Evolutionary conservation across 495 filamentous ascomycete genomes (phyloP).

Genomic region (Viridothelium virens): DNA sequence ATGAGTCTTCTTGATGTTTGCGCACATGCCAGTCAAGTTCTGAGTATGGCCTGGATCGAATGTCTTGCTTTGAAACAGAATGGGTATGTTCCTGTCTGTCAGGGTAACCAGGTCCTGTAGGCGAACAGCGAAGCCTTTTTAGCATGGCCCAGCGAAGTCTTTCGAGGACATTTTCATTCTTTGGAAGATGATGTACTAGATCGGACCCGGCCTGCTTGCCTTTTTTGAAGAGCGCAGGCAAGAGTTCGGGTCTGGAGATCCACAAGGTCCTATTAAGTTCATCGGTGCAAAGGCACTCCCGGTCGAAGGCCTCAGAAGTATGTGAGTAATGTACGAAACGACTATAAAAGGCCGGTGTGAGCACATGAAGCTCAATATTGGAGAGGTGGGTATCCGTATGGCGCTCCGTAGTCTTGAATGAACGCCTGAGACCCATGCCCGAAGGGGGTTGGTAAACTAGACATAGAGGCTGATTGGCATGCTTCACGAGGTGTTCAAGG

Average conservation of each 20-base stretch:
- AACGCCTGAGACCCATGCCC: neutral
- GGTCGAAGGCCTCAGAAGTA: constrained; percentile 44
- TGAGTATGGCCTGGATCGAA: constrained; percentile 21
- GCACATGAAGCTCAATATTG: constrained; percentile 37
- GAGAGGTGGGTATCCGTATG: constrained; percentile 13
- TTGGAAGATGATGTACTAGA: neutral
- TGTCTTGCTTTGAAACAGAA: constrained; percentile 19
- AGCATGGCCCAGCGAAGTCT: constrained; percentile 27
- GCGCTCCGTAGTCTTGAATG: constrained; percentile 21
- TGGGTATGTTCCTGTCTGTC: neutral
- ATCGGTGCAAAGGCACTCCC: constrained; percentile 36
- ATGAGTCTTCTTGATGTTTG: constrained; percentile 3
- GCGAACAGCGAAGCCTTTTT: constrained; percentile 28
- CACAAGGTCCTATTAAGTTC: constrained; percentile 46
- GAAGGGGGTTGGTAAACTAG: constrained; percentile 45
- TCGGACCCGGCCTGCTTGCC: neutral
- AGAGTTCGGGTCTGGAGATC: constrained; percentile 41
- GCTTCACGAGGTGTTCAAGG: constrained; percentile 41
- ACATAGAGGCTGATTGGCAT: constrained; percentile 33
- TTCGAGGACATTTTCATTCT: constrained; percentile 16
- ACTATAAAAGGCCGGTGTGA: constrained; percentile 55
- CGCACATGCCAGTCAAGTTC: constrained; percentile 27
- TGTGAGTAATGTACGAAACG: constrained; percentile 48
- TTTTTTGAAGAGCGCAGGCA: constrained; percentile 30
- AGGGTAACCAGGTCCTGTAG: constrained; percentile 25